A percentile compares a stretch with the other conserved stretches of the same genome.
Conservation (phyloP, 345 rosid species). For the Eucalyptus pauciflora region DNA sequence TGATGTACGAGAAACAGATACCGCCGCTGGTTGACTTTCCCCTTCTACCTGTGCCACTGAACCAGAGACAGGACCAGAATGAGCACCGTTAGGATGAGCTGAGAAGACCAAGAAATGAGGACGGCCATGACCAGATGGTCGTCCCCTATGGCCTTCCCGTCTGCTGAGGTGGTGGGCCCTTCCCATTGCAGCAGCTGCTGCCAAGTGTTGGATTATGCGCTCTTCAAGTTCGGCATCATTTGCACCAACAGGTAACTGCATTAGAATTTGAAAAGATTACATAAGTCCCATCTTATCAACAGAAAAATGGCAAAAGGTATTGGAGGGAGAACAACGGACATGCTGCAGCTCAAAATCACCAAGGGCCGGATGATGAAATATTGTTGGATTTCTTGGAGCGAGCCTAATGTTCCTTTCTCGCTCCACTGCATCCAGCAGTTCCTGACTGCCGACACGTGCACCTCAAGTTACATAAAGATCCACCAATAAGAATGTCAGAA, state of each 20-base stretch:
- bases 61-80: constrained; percentile 17
- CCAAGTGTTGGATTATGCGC: constrained; percentile 66
- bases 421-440: constrained; percentile 56
- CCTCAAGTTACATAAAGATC: background rate
- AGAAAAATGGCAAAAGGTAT: background rate
- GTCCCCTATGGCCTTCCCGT: constrained; percentile 45
- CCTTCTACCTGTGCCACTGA: constrained; percentile 10
- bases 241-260: constrained; percentile 57
- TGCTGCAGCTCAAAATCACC: constrained; percentile 64
- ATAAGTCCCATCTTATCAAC: background rate
- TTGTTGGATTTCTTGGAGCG: constrained; percentile 36
- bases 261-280: background rate
- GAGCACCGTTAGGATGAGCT: constrained; percentile 17
- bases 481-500: background rate
- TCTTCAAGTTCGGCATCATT: constrained; percentile 65
- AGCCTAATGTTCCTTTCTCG: constrained; percentile 41
- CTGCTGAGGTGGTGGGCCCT: constrained; percentile 36
- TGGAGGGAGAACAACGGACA: constrained; percentile 17
- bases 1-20: constrained; percentile 14
- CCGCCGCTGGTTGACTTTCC: constrained; percentile 23
- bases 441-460: background rate
- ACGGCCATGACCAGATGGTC: constrained; percentile 37
- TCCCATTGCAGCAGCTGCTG: constrained; percentile 66
- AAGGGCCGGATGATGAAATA: constrained; percentile 57
- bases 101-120: constrained; percentile 52